Conservation (phyloP, 2,329 filamentous ascomycete genomes). For the Penicillium verrucosum region DNA sequence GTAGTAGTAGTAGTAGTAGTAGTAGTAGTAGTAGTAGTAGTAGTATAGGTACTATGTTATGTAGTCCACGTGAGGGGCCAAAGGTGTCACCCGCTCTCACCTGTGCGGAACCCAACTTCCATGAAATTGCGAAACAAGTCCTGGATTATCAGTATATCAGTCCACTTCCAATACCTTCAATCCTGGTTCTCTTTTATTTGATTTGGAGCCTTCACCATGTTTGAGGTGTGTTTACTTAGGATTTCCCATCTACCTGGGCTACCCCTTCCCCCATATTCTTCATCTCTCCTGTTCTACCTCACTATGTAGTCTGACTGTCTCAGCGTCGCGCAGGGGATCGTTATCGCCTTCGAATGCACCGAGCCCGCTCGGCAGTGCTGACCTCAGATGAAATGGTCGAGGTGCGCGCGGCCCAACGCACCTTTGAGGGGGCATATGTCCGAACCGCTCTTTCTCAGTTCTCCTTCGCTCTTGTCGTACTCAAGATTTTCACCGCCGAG, state of each 20-base stretch:
- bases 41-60: no score
- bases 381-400: constrained; percentile 86
- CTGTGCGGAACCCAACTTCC: not conserved
- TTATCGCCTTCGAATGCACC: constrained; percentile 76
- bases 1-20: no score
- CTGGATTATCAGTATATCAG: not conserved
- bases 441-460: constrained; percentile 93
- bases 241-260: not conserved
- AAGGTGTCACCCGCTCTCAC: not conserved
- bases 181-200: not conserved
- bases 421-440: constrained; percentile 95
- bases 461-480: constrained; percentile 87
- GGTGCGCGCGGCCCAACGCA: constrained; percentile 89
- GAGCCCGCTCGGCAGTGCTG: constrained; percentile 77
- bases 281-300: not conserved
- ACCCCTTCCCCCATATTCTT: not conserved
- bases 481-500: constrained; percentile 94
- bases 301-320: constrained; percentile 14
- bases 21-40: no score
- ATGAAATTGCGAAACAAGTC: not conserved
- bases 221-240: constrained; percentile 3
- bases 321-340: constrained; percentile 67
- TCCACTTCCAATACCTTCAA: not conserved
- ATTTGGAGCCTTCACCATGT: not conserved
- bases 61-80: constrained; percentile 9